Evolutionary conservation across 208 protist species (phyloP), one percentile per base, ranked within the genome.

Genomic region (Vickermania spadyakhi): DNA sequence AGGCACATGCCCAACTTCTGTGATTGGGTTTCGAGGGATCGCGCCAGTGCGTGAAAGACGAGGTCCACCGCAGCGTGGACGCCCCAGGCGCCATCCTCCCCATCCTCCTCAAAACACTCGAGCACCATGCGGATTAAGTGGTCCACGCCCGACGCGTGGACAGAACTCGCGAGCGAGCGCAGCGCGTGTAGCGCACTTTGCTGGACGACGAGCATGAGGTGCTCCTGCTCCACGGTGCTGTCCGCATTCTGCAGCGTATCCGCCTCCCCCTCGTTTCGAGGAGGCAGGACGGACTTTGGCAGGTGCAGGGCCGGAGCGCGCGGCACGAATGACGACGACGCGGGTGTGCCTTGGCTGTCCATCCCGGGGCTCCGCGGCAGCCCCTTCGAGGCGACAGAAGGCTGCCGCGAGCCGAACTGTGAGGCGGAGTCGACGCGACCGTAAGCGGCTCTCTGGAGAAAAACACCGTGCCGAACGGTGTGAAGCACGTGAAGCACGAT

Each of bases 1-100:
- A 89, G 78, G 13, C 62, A 60, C 61, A 86, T 86, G 56, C 81
- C 85, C 14, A 85, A 66, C 7, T 67, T 68, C 58, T 89, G 81
- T 41, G 81, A 77, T 27, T 72, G 72, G 28, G 56, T 56, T 72
- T 92, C 72, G 73, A 92, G 81, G 26, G 70, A 68, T 13, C 59
- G 54, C 1, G 73, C 68, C 13, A 89, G 58, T 27, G 81, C 73
- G 27, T 60, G 63, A 67, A 87, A 87, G 18, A 84, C 71, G 56
- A 87, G 58, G n/a, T 67, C 68, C 0, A 81, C 66, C 54, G 77
- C 63, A 26, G 58, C 56, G 14, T 73, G 66, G 28, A 75, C 49
- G 14, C 60, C 31, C 85, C 82, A 93, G 28, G 62, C 82, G 52
- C 67, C 66, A 41, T 45, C 36, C 36, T 7, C 11, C 36, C 36